Conservation (phyloP, 441 rosid species). For the Rhodomyrtus psidioides region DNA sequence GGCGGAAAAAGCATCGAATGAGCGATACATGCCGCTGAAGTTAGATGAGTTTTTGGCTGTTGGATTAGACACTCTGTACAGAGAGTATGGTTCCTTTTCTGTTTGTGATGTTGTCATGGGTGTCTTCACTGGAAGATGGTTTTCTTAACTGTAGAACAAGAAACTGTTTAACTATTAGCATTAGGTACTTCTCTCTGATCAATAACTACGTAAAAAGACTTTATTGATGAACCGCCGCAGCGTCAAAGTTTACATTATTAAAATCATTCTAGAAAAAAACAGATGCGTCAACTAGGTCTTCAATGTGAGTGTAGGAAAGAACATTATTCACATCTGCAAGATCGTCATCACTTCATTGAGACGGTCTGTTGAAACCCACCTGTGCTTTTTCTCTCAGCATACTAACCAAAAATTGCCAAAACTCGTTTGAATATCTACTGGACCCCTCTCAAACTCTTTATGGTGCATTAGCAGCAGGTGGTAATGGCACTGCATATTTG, state of each 20-base stretch:
- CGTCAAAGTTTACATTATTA: neutral
- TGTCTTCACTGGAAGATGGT: neutral
- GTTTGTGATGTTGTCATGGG: neutral
- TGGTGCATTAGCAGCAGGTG: neutral
- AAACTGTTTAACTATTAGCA: neutral
- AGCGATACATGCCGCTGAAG: neutral
- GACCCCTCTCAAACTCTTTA: neutral
- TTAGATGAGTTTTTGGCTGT: neutral
- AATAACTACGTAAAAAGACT: neutral
- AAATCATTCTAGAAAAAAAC: neutral
- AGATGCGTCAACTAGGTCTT: neutral
- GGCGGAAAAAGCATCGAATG: neutral
- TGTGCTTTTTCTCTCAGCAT: neutral
- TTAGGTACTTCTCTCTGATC: neutral
- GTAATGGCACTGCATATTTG: neutral
- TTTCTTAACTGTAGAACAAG: neutral
- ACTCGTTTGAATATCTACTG: neutral
- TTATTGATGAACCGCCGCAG: neutral
- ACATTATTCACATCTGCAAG: neutral
- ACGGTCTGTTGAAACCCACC: neutral
- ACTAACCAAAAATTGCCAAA: neutral
- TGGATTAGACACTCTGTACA: neutral
- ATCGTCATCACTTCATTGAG: neutral
- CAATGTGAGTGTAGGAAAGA: neutral
- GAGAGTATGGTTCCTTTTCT: neutral